A percentile compares a stretch with the other conserved stretches of the same genome.
These are phyloP conservation scores for Persicaria tinctoria DNA, from an alignment of 148 eudicot species.

Conservation along the genomic window DNA sequence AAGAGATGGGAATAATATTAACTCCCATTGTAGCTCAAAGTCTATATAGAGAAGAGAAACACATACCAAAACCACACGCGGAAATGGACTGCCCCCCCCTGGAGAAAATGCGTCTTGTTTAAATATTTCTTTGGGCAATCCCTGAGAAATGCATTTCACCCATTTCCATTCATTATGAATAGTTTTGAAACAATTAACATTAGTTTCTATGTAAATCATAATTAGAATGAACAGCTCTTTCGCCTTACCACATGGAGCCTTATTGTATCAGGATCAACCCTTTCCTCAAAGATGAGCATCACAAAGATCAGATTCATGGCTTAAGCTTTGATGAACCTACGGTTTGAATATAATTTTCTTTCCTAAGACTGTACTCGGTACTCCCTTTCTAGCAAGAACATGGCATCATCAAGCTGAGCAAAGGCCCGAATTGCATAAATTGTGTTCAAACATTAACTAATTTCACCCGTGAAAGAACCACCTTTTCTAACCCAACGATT, in stretches of 20 bases:
- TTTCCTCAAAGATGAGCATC: too few relatives aligned
- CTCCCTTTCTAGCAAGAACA: neutral
- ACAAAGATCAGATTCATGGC: neutral
- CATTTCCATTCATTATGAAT: neutral
- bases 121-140: neutral
- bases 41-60: conserved; percentile 15
- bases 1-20: conserved; percentile 18
- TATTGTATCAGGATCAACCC: neutral
- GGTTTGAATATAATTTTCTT: neutral
- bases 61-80: neutral
- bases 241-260: neutral
- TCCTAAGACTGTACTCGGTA: neutral
- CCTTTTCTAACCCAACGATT: conserved; percentile 54
- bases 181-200: neutral
- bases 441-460: conserved; percentile 30
- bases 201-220: neutral
- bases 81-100: neutral
- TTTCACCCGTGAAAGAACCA: conserved; percentile 57
- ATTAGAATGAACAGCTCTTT: neutral
- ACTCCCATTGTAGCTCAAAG: conserved; percentile 48
- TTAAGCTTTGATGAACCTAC: neutral
- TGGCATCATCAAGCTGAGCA: neutral
- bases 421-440: neutral
- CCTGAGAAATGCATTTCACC: neutral
- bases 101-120: neutral